phyloP scores from a whole-genome alignment of 306 rosid species.

The Casuarina glauca region DNA sequence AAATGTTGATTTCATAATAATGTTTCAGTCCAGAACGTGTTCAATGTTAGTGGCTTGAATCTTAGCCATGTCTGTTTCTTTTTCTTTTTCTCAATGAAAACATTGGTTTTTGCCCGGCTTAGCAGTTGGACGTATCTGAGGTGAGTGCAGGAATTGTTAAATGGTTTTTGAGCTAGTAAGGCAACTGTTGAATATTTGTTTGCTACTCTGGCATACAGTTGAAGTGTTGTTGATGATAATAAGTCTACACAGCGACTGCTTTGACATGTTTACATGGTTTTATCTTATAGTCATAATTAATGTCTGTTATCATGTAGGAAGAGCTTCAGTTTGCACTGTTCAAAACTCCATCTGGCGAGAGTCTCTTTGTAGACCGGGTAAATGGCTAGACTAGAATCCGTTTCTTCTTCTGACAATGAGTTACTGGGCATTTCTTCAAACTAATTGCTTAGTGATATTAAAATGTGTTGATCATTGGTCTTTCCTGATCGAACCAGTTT shows the following conservation, averaged over 20 bases:
- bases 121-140: not conserved
- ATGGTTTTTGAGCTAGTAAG: not conserved
- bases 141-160: not conserved
- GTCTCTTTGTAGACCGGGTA: constrained; percentile 81
- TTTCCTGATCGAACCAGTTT: constrained; percentile 4
- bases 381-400: not conserved
- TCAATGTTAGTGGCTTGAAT: not conserved
- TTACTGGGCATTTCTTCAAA: constrained; percentile 11
- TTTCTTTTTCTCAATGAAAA: not conserved
- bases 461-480: not conserved
- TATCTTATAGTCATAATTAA: constrained; percentile 6
- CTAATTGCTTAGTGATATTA: constrained; percentile 12
- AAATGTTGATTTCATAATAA: too few species aligned
- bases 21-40: not conserved
- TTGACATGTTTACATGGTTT: not conserved
- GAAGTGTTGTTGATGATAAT: not conserved
- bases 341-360: constrained; percentile 48
- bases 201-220: not conserved
- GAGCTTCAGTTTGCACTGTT: constrained; percentile 81
- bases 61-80: not conserved
- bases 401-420: not conserved
- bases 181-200: not conserved
- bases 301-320: constrained; percentile 45
- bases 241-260: not conserved
- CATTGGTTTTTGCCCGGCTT: not conserved